Conservation (phyloP, 1,139 yeast species). For the Suhomyces taliae region DNA sequence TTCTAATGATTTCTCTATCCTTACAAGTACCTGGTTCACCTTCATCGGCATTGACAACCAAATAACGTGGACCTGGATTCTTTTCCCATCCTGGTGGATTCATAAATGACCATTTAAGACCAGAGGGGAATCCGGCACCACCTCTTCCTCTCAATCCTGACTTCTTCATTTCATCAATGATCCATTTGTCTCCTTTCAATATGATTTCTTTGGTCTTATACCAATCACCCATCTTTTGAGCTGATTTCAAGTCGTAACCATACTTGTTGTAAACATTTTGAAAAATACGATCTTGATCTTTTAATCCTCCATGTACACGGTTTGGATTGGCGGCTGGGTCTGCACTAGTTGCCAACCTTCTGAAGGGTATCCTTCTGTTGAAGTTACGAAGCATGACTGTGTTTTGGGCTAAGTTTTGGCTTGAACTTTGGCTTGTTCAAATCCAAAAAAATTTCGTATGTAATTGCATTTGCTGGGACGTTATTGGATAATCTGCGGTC, state of each 20-base stretch:
- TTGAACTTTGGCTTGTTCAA: background rate
- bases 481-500: conserved; percentile 16
- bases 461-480: conserved; percentile 18
- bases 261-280: conserved; percentile 76
- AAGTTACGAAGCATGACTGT: conserved; percentile 18
- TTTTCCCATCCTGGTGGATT: conserved; percentile 95
- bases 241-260: conserved; percentile 72
- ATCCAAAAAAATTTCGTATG: conserved; percentile 14
- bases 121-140: conserved; percentile 91
- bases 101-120: conserved; percentile 90
- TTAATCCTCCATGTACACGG: conserved; percentile 70
- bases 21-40: conserved; percentile 95
- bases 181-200: conserved; percentile 83
- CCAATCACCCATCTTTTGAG: conserved; percentile 86
- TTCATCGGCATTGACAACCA: conserved; percentile 89
- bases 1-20: conserved; percentile 85
- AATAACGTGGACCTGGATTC: conserved; percentile 78
- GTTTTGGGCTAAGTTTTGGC: background rate
- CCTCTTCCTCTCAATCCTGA: conserved; percentile 90
- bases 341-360: conserved; percentile 46
- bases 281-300: conserved; percentile 82
- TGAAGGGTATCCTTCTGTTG: conserved; percentile 15
- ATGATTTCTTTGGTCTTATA: conserved; percentile 83
- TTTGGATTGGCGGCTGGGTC: conserved; percentile 54
- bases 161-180: conserved; percentile 79